Conservation (phyloP, 176 grass and related monocot genomes). For the Ensete ventricosum region DNA sequence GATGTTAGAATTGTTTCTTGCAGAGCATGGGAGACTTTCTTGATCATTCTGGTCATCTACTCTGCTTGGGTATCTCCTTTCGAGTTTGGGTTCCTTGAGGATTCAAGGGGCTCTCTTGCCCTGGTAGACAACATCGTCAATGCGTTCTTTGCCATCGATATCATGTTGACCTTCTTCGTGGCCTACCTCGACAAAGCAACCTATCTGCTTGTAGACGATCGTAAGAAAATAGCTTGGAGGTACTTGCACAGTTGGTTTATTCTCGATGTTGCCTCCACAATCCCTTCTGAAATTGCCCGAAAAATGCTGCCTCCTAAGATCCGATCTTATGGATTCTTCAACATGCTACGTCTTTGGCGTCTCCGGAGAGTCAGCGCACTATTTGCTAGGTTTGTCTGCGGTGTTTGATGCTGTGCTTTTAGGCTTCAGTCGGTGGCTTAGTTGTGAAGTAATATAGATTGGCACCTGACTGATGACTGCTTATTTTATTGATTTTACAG, state of each 20-base stretch:
- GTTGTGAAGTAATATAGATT: not conserved
- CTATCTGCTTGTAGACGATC: slow-evolving; percentile 53
- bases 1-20: not conserved
- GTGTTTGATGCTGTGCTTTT: not conserved
- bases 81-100: slow-evolving; percentile 76
- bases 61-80: slow-evolving; percentile 94
- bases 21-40: slow-evolving; percentile 65
- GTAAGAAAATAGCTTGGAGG: slow-evolving; percentile 55
- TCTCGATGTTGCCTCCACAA: slow-evolving; percentile 68
- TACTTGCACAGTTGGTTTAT: slow-evolving; percentile 79
- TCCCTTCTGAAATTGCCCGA: slow-evolving; percentile 60
- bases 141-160: slow-evolving; percentile 72
- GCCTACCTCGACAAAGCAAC: slow-evolving; percentile 71
- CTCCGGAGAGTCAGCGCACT: slow-evolving; percentile 92
- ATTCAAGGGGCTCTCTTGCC: slow-evolving; percentile 42
- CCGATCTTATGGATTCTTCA: slow-evolving; percentile 84
- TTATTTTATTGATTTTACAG: slow-evolving; percentile 32
- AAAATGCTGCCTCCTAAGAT: slow-evolving; percentile 50
- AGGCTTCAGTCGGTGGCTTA: not conserved
- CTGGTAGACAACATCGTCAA: slow-evolving; percentile 67
- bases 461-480: not conserved
- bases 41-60: slow-evolving; percentile 84
- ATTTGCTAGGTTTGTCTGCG: slow-evolving; percentile 49
- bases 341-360: slow-evolving; percentile 93
- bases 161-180: slow-evolving; percentile 89